These are phyloP conservation scores for Syncephalis plumigaleata DNA, from an alignment of 371 early-diverging fungal genomes.

Conservation along the genomic window DNA sequence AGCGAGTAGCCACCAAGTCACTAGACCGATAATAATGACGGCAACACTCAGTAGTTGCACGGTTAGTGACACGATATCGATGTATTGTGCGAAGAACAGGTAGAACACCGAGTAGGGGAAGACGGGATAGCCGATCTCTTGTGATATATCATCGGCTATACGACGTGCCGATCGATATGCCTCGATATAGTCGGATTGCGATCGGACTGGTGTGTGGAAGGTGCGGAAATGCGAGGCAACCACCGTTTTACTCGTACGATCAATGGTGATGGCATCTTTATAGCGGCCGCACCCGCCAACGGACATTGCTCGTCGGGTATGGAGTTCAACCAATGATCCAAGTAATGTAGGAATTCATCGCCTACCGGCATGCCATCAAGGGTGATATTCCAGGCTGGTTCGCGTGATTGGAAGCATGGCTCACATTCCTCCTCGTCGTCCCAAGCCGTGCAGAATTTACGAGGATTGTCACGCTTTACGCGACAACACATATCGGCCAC, in stretches of 20 bases:
- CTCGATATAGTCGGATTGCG: constrained; percentile 43
- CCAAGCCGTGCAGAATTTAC: constrained; percentile 25
- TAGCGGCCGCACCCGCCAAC: constrained; percentile 56
- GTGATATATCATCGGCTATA: constrained; percentile 33
- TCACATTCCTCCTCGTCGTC: constrained; percentile 37
- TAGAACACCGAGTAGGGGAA: constrained; percentile 60
- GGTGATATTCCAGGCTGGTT: constrained; percentile 29
- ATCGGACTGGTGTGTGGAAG: constrained; percentile 40
- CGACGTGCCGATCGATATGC: constrained; percentile 42
- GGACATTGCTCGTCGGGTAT: constrained; percentile 43
- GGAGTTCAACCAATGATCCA: constrained; percentile 33
- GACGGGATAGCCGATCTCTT: constrained; percentile 25
- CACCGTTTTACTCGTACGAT: constrained; percentile 14
- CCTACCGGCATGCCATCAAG: constrained; percentile 43
- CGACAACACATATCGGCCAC: constrained; percentile 32
- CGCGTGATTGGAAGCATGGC: constrained; percentile 20
- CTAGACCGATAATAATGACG: constrained; percentile 34
- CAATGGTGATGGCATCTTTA: constrained; percentile 30
- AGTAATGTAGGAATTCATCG: constrained; percentile 28
- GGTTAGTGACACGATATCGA: constrained; percentile 34
- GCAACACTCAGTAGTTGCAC: constrained; percentile 30
- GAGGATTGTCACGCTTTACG: constrained; percentile 15
- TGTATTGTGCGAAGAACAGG: constrained; percentile 63
- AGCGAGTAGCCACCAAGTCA: constrained; percentile 35
- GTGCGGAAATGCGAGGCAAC: constrained; percentile 49